Percentiles rank a stretch among this genome's conserved stretches.
Evolutionary conservation across 768 basidiomycete genomes (phyloP).

Genomic region (Suillus subaureus): DNA sequence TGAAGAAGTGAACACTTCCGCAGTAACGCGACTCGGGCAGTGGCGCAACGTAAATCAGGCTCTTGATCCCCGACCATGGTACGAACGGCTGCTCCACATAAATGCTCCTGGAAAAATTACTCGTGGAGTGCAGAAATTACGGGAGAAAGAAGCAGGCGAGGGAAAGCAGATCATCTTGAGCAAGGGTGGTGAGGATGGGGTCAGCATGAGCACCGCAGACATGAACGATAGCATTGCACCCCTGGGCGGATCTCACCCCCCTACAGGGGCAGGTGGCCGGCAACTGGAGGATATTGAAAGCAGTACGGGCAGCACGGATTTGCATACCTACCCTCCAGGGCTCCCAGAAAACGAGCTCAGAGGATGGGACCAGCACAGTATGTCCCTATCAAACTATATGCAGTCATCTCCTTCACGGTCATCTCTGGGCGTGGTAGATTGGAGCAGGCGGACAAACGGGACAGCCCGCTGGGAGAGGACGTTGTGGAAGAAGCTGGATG

Average conservation of each 20-base stretch:
- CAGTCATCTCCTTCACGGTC: constrained; percentile 59
- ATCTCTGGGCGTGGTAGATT: constrained; percentile 80
- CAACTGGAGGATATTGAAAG: constrained; percentile 64
- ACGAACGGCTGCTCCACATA: constrained; percentile 71
- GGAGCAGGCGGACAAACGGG: constrained; percentile 65
- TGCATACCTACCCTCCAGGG: constrained; percentile 64
- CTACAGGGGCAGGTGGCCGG: constrained; percentile 47
- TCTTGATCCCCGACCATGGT: constrained; percentile 71
- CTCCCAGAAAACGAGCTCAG: constrained; percentile 30
- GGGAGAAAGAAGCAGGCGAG: constrained; percentile 78
- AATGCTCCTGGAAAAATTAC: constrained; percentile 76
- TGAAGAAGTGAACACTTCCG: constrained; percentile 93
- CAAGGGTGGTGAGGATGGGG: constrained; percentile 36
- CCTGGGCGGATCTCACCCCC: constrained; percentile 25
- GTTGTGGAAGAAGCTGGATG: constrained; percentile 98
- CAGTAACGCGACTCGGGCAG: constrained; percentile 84
- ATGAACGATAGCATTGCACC: constrained; percentile 45
- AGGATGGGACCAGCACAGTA: constrained; percentile 39
- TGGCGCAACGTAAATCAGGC: constrained; percentile 93
- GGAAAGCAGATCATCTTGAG: constrained; percentile 66
- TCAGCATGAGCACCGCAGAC: constrained; percentile 48
- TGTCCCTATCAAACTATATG: constrained; percentile 50
- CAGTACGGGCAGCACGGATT: constrained; percentile 49
- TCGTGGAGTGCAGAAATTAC: constrained; percentile 81
- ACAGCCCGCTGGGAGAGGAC: constrained; percentile 92